A percentile compares a stretch with the other conserved stretches of the same genome.
phyloP scores from a whole-genome alignment of 2,329 filamentous ascomycete species.

The Cadophora gregata region DNA sequence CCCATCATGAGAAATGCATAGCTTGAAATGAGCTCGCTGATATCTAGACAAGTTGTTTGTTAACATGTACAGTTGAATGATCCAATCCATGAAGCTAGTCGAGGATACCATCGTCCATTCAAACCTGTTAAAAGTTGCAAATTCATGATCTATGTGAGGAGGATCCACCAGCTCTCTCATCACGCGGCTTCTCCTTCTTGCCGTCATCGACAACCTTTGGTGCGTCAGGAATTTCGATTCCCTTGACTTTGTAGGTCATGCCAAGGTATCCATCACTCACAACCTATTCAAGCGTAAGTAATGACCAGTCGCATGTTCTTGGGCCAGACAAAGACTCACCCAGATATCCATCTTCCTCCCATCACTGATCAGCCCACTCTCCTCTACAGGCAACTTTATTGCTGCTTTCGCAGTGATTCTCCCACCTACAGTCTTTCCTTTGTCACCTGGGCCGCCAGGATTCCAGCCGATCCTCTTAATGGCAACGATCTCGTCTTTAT shows the following conservation, averaged over 20 bases:
- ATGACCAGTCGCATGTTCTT: background rate
- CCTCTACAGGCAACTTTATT: slow-evolving; percentile 62
- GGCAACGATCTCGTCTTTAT: slow-evolving; percentile 78
- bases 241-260: slow-evolving; percentile 56
- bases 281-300: background rate
- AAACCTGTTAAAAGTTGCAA: too few relatives aligned
- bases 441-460: slow-evolving; percentile 37
- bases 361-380: slow-evolving; percentile 39
- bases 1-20: background rate
- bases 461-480: slow-evolving; percentile 86
- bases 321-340: slow-evolving; percentile 57
- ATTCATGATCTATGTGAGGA: background rate
- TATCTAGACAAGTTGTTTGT: background rate
- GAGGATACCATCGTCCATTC: background rate
- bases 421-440: slow-evolving; percentile 45
- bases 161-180: slow-evolving; percentile 12
- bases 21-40: background rate
- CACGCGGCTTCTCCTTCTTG: slow-evolving; percentile 32
- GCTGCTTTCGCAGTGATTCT: slow-evolving; percentile 60
- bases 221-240: slow-evolving; percentile 42
- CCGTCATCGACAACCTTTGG: slow-evolving; percentile 36
- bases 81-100: background rate
- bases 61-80: background rate
- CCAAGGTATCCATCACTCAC: slow-evolving; percentile 85
- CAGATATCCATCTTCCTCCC: slow-evolving; percentile 72